Evolutionary conservation across 768 basidiomycete genomes (phyloP).

Genomic region (Calocybe indica): DNA sequence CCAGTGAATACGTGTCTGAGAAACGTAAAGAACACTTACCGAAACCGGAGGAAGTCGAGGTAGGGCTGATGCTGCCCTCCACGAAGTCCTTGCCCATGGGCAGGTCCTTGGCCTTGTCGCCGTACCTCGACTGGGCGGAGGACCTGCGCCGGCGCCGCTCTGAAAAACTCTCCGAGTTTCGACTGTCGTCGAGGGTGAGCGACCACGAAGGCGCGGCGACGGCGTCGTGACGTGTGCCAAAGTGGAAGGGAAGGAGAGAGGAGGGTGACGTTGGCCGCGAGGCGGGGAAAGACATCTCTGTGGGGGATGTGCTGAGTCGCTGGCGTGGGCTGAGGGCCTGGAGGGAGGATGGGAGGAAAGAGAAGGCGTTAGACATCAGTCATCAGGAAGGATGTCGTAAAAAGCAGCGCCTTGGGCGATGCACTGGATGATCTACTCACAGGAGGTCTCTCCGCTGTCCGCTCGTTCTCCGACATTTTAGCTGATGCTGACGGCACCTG

Average conservation of each 20-base stretch:
- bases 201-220: slow-evolving; percentile 5
- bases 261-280: not conserved
- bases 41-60: slow-evolving; percentile 10
- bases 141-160: slow-evolving; percentile 16
- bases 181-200: slow-evolving; percentile 9
- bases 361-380: not conserved
- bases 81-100: slow-evolving; percentile 10
- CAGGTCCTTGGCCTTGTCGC: slow-evolving; percentile 21
- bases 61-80: slow-evolving; percentile 13
- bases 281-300: not conserved
- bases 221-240: not conserved
- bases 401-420: not conserved
- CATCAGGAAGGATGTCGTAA: not conserved
- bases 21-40: slow-evolving; percentile 8
- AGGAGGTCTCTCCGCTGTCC: not conserved
- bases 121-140: slow-evolving; percentile 17
- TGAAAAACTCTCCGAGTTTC: slow-evolving; percentile 7
- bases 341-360: not conserved
- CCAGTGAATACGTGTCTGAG: not conserved
- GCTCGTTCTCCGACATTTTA: not conserved
- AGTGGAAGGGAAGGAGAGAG: no score
- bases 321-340: not conserved
- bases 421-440: not conserved
- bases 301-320: not conserved
- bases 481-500: no score